Percentiles rank a stretch among this genome's conserved stretches.
Evolutionary conservation across 176 grass and related monocot species (phyloP).

Genomic region (Phragmites australis): DNA sequence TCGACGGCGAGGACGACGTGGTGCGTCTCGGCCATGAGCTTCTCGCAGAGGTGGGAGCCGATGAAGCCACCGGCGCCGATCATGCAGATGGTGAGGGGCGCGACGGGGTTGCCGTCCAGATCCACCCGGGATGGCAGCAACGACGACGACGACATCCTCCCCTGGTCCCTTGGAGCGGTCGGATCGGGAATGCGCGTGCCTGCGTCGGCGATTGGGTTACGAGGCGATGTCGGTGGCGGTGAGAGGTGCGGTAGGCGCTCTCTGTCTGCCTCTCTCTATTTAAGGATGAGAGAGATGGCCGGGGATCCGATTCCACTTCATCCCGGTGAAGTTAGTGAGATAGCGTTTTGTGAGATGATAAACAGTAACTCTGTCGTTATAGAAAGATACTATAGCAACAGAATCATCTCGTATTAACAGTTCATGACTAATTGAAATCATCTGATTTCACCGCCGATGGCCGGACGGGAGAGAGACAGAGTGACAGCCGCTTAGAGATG

Average conservation of each 20-base stretch:
- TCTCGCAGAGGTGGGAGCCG: slow-evolving; percentile 98
- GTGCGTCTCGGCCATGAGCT: slow-evolving; percentile 81
- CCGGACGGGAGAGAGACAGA: too few species aligned
- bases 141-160: slow-evolving; percentile 25
- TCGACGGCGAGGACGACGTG: slow-evolving; percentile 82
- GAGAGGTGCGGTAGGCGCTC: neutral
- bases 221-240: slow-evolving; percentile 45
- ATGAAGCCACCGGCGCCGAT: slow-evolving; percentile 96
- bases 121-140: slow-evolving; percentile 49
- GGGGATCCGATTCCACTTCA: too few species aligned
- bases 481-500: too few species aligned
- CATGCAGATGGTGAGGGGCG: slow-evolving; percentile 83
- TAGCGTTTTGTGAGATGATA: too few species aligned
- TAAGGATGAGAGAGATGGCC: neutral
- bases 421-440: too few species aligned
- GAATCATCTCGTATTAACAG: too few species aligned
- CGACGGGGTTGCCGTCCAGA: slow-evolving; percentile 79
- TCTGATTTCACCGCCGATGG: too few species aligned
- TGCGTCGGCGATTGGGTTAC: neutral
- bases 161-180: slow-evolving; percentile 10
- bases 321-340: too few species aligned
- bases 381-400: too few species aligned
- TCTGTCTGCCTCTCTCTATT: neutral
- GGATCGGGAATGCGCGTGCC: slow-evolving; percentile 29
- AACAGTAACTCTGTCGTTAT: too few species aligned